Conservation (phyloP, 2,329 filamentous ascomycete genomes). For the Nigrograna mackinnonii region DNA sequence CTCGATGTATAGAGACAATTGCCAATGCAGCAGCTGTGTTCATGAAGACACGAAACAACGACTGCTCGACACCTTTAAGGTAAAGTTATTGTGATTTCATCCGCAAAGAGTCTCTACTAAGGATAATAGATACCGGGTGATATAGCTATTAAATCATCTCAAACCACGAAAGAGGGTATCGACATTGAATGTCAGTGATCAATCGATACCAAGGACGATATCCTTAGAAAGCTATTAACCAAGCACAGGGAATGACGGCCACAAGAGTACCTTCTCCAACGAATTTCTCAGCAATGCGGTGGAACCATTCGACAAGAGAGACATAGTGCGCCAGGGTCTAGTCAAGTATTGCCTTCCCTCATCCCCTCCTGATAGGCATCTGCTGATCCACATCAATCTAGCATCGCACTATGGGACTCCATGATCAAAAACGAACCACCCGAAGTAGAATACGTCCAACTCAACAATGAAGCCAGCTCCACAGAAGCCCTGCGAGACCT, state of each 20-base stretch:
- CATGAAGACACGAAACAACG: constrained; percentile 73
- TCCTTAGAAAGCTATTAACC: constrained; percentile 3
- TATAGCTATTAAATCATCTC: constrained; percentile 21
- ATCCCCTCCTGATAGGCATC: no score
- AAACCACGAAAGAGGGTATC: constrained; percentile 14
- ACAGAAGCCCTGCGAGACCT: constrained; percentile 63
- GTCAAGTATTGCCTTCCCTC: no score
- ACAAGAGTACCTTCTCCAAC: constrained; percentile 70
- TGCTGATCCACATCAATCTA: constrained; percentile 16
- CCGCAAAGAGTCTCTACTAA: not conserved
- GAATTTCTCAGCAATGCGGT: constrained; percentile 57
- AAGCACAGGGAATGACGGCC: constrained; percentile 58
- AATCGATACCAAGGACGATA: constrained; percentile 8
- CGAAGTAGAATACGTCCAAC: constrained; percentile 60
- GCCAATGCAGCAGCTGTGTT: constrained; percentile 68
- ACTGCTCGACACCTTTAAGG: constrained; percentile 68
- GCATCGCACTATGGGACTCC: constrained; percentile 43
- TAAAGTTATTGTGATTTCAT: constrained; percentile 36
- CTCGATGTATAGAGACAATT: constrained; percentile 70
- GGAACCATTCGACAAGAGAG: constrained; percentile 43
- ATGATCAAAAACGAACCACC: constrained; percentile 54
- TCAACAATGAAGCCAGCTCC: constrained; percentile 50
- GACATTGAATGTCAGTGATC: constrained; percentile 30
- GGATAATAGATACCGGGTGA: constrained; percentile 37
- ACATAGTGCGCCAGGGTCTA: constrained; percentile 29